These are phyloP conservation scores for Thielaviopsis populi DNA, from an alignment of 2,329 filamentous ascomycete species.

Conservation along the genomic window DNA sequence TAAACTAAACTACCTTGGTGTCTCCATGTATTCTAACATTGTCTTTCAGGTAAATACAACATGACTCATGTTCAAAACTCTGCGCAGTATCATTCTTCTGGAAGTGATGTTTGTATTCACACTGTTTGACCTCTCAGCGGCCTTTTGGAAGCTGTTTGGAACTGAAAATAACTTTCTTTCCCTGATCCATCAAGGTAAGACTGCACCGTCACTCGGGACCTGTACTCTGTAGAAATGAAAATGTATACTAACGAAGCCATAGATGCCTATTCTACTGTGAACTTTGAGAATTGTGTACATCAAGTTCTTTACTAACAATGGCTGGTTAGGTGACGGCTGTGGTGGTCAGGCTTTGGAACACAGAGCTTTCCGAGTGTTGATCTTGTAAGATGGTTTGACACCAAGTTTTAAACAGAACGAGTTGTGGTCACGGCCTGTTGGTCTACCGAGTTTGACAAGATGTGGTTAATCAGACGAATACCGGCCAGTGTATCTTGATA, in stretches of 20 bases:
- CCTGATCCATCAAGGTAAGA: constrained; percentile 16
- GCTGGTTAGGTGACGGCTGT: not conserved
- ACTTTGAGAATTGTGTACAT: not conserved
- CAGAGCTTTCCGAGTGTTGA: not conserved
- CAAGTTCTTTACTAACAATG: not conserved
- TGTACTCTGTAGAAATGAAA: too few relatives aligned
- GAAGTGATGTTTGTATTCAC: constrained; percentile 36
- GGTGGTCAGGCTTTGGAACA: not conserved
- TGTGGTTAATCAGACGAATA: too few relatives aligned
- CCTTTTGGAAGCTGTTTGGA: constrained; percentile 25
- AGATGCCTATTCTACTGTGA: not conserved
- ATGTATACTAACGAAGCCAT: not conserved
- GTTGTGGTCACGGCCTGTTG: too few relatives aligned
- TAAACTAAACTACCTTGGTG: not conserved
- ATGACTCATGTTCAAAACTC: constrained; percentile 17
- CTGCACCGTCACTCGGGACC: too few relatives aligned
- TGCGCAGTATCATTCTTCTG: constrained; percentile 17
- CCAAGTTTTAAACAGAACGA: too few relatives aligned
- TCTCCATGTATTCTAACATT: constrained; percentile 22
- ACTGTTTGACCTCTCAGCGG: constrained; percentile 39
- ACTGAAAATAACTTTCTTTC: constrained; percentile 33
- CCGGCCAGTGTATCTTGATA: too few relatives aligned
- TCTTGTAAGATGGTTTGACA: not conserved
- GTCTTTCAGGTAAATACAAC: constrained; percentile 25
- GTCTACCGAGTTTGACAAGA: too few relatives aligned